Evolutionary conservation across 2,329 filamentous ascomycete species (phyloP), one percentile per base, ranked within the genome.

Genomic region (Colletotrichum simmondsii): DNA sequence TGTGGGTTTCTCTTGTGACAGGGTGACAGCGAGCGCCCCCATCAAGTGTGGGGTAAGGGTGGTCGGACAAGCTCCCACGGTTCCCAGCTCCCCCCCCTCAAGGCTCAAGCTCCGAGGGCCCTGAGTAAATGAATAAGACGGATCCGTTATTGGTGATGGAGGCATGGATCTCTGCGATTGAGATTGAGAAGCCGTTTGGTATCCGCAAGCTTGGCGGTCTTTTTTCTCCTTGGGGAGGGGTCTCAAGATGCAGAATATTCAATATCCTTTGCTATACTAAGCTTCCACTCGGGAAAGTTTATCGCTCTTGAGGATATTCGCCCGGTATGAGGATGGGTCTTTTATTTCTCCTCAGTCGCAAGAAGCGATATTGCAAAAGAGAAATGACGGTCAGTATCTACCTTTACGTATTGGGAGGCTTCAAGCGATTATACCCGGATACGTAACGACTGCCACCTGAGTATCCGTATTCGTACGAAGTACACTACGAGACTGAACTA

Each of bases 21-120:
- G 37, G 35, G 22, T 63, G 49, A 35, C 19, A 53, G 14, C 28
- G 30, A 22, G 26, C 30, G 26, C 22, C 14, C 19, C 16, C 46
- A 56, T 61, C 46, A 35, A 65, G 56, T 65, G 70, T 70, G 70
- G 70, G 66, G 70, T 72, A 70, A 63, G 22, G 70, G 37, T 30
- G 58, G 53, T 28, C 24, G 10, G 35, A 53, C 64, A 68, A 63
- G 65, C 65, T 57, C 64, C 30, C 28, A 42, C 30, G 30, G 37
- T 16, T 42, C 16, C 37, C 37, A 32, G 30, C 30, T 8, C 37
- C 37, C 37, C 32, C 32, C 37, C 16, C 37, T 37, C 37, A 42
- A 42, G 37, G 37, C 37, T 54, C 65, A 56, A 59, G 42, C 42
- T 19, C 19, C 19, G 42, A 19, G 52, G 19, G 58, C 64, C 46